These are phyloP conservation scores for Inga leiocalycina DNA, from an alignment of 306 rosid species.

Conservation along the genomic window DNA sequence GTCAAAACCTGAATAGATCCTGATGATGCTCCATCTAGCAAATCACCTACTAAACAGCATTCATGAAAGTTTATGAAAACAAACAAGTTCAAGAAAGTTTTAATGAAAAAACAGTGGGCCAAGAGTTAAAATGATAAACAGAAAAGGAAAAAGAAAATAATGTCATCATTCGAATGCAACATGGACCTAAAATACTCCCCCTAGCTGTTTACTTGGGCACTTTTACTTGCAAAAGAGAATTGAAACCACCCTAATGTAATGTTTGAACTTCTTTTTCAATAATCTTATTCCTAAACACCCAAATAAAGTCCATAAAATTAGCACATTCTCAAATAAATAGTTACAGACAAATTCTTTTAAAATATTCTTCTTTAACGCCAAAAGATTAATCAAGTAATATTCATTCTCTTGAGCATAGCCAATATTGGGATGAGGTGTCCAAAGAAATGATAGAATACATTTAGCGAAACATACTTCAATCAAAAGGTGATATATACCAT, in stretches of 20 bases:
- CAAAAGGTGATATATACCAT: slow-evolving; percentile 28
- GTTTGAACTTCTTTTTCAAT: not conserved
- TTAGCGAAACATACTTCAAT: not conserved
- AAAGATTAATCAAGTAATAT: too few relatives aligned
- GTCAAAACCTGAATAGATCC: too few relatives aligned
- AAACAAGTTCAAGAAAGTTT: not conserved
- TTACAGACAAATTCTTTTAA: not conserved
- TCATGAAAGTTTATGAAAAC: not conserved
- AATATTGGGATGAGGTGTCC: not conserved
- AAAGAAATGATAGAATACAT: not conserved
- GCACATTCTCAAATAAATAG: not conserved
- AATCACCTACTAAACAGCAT: not conserved
- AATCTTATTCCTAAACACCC: not conserved
- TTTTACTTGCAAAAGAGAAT: not conserved
- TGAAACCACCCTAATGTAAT: too few relatives aligned
- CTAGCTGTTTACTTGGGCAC: not conserved
- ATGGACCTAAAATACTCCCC: too few relatives aligned
- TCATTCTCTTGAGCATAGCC: too few relatives aligned
- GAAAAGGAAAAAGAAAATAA: too few relatives aligned
- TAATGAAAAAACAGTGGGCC: not conserved
- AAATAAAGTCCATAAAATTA: too few relatives aligned
- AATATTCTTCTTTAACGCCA: too few relatives aligned
- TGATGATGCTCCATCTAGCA: too few relatives aligned
- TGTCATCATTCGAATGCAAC: too few relatives aligned
- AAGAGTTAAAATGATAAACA: not conserved